These are phyloP conservation scores for Trypethelium eluteriae DNA, from an alignment of 495 filamentous ascomycete species.

Conservation along the genomic window DNA sequence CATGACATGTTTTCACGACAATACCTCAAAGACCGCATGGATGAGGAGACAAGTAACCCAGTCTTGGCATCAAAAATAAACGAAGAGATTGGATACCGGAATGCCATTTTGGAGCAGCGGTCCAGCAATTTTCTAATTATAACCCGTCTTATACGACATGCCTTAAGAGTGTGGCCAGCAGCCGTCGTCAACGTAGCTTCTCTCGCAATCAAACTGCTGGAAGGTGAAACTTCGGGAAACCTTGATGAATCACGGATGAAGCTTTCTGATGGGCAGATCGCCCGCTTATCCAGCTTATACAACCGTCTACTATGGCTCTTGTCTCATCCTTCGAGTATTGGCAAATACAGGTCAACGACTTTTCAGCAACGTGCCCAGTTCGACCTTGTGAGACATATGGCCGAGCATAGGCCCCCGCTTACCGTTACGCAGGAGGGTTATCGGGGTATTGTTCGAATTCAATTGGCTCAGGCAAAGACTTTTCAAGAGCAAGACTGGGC, in stretches of 20 bases:
- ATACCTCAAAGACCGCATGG: background rate
- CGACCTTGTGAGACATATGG: conserved; percentile 55
- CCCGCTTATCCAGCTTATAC: conserved; percentile 31
- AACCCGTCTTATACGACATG: conserved; percentile 52
- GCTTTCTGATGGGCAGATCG: conserved; percentile 8
- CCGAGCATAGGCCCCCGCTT: conserved; percentile 46
- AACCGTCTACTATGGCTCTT: conserved; percentile 52
- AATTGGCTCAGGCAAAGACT: conserved; percentile 59
- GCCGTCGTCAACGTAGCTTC: conserved; percentile 43
- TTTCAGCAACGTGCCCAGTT: conserved; percentile 58
- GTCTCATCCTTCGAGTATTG: conserved; percentile 43
- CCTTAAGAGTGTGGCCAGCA: conserved; percentile 50
- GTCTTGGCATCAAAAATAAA: background rate
- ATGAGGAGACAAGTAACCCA: conserved; percentile 20
- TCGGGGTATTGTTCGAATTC: conserved; percentile 50
- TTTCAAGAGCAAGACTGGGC: conserved; percentile 50
- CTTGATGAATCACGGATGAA: background rate
- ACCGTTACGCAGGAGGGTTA: conserved; percentile 56
- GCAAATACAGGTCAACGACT: conserved; percentile 44
- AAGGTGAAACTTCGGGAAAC: conserved; percentile 13
- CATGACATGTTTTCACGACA: background rate
- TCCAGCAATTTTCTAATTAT: conserved; percentile 37
- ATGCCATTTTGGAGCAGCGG: conserved; percentile 14
- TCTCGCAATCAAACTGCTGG: conserved; percentile 27
- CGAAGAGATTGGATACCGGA: background rate